Evolutionary conservation across 345 rosid genomes (phyloP), one percentile per base, ranked within the genome.

Genomic region (Hibiscus tridactylites): DNA sequence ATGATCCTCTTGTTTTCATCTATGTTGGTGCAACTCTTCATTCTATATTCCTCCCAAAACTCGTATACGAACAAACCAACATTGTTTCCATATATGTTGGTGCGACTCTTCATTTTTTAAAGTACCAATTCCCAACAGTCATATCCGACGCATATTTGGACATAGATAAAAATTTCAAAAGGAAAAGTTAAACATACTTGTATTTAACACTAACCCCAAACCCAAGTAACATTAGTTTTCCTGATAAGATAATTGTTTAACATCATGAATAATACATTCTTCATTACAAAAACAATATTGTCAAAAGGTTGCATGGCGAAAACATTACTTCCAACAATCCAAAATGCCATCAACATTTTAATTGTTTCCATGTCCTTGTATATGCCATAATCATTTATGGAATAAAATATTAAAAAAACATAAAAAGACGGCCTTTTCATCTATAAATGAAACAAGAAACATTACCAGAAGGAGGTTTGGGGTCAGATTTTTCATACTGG

Each of bases 401-500:
- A 57, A 77, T 47, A 24, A 77, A 59, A 13, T 21, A 50, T n/a
- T 31, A 8, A 46, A 10, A 10, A 72, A 13, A 68, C 50, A 1
- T 58, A 33, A 65, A 17, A 10, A 3, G 3, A 12, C 28, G 9
- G 6, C 19, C 6, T 54, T 56, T 33, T 58, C 42, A 37, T 37
- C 26, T n/a, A 9, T 49, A 4, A 10, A 68, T 68, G 44, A 53
- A 57, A 49, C 17, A 64, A 61, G 44, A 53, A 57, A 49, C 17
- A 64, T 65, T 77, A 91, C 92, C 93, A 3, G 85, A 65, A 79
- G 73, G 79, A 75, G 42, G 9, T 0, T 39, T 53, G 49, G 68
- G 79, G 64, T 76, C 77, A 33, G 81, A 59, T 67, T 84, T 74
- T 57, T 80, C 87, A 75, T 80, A 88, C 62, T 81, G 84, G 68